Evolutionary conservation across 805 yeast genomes (phyloP), one percentile per base, ranked within the genome.

Genomic region (Starmerella roubikii): DNA sequence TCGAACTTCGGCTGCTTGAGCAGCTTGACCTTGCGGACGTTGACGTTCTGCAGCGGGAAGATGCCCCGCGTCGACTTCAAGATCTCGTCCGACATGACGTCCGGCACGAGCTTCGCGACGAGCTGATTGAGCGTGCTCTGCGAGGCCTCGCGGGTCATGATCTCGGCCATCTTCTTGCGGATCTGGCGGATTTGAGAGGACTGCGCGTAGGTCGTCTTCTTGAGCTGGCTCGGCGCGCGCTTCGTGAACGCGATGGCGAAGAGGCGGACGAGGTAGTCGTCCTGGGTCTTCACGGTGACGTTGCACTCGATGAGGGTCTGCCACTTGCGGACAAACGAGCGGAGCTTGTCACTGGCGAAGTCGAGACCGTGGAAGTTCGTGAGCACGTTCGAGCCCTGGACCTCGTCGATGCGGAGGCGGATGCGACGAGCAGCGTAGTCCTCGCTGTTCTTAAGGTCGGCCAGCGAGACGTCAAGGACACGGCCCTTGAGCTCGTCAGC

Each of bases 291-390:
- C 62, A 85, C 96, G 57, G 97, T 85, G 59, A 86, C 96, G 67
- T 84, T 83, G 62, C 94, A 93, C 76, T 86, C 97, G 58, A 86
- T 93, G 68, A 88, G 74, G 54, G 95, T 77, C 76, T 86, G 97
- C 96, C 96, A 88, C 71, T 88, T 86, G 78, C 96, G 84, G 52
- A 86, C 96, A 67, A 88, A 76, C 44, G 96, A 86, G 74, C 93
- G 83, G 65, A 88, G 74, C 76, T 88, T 88, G 74, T 86, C 96
- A 54, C 93, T 74, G 62, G 97, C 86, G 79, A 88, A 86, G 74
- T 85, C 93, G 69, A 88, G 69, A 62, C 97, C 97, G 76, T 86
- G 96, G 93, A 86, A 88, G 93, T 88, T 88, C 75, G 97, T 86
- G 67, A 86, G 76, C 64, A 86, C 76, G 79, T 86, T 85, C 74